Base-by-base conservation (phyloP, 108 stramenopile species). In the Nitzschia putrida region DNA sequence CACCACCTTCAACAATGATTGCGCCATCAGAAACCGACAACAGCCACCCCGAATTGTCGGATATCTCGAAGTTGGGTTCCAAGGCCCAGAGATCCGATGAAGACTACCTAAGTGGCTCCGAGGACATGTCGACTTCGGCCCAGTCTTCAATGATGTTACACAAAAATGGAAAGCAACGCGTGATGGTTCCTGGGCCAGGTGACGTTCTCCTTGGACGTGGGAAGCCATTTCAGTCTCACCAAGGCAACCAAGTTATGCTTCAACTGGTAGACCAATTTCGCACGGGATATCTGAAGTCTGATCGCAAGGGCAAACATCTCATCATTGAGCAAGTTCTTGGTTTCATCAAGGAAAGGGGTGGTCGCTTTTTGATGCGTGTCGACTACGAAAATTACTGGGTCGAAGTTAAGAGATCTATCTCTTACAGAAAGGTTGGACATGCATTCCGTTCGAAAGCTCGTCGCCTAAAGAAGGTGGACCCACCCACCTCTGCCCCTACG, bases 381-480 rank as follows among this genome's bases (percentile, higher is more conserved):
- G 71, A 72, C 22, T 60, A 61, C 18, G 72, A 73, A 38, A 66
- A 65, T 42, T 65, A 49, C 38, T 73, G 72, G 72, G 23, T 53
- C 54, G 57, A 66, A 38, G 72, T 73, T 16, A 49, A 55, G n/a
- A 64, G 60, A 44, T 49, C 64, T 16, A 66, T 73, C 21, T 44
- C 72, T 1, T 73, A 73, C 47, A 42, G 72, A 9, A 73, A 73
- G 49, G 64, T 73, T 18, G 72, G 72, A 2, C 72, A 73, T 43
- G 72, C 72, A 16, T 73, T 73, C 43, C 54, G 72, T 22, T 63
- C 60, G 18, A 73, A 73, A 21, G 72, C 72, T n/a, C 64, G 72
- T 24, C 69, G 59, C 14, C 11, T n/a, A 6, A 39, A 59, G 39
- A 39, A 40, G 38, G 39, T 38, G 29, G 58, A 40, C 38, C 54